Conservation (phyloP, 1,284 basidiomycete genomes). For the Ceratobasidium sp. region DNA sequence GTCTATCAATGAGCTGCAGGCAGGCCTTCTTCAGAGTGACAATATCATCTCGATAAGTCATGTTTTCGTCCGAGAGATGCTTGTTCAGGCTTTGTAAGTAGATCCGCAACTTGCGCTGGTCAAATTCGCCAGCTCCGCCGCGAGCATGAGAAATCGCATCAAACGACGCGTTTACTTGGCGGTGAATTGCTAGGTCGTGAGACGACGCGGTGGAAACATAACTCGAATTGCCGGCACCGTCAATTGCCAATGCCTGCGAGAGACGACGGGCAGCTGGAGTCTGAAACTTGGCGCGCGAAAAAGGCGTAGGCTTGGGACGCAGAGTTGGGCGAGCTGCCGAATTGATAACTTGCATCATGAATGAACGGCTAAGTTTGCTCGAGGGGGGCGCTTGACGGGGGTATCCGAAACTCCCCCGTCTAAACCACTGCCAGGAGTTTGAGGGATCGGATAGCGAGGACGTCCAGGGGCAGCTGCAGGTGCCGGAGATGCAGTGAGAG, state of each 20-base stretch:
- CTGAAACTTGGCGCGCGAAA: slow-evolving; percentile 18
- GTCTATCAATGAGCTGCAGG: slow-evolving; percentile 23
- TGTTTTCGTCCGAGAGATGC: slow-evolving; percentile 81
- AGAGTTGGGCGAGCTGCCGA: slow-evolving; percentile 22
- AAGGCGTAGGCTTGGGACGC: slow-evolving; percentile 28
- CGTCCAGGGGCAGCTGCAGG: slow-evolving; percentile 7
- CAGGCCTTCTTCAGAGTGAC: slow-evolving; percentile 21
- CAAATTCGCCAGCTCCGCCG: slow-evolving; percentile 69
- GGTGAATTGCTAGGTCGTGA: slow-evolving; percentile 80
- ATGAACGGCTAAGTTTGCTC: slow-evolving; percentile 31
- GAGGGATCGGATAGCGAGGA: slow-evolving; percentile 21
- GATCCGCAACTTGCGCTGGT: slow-evolving; percentile 78
- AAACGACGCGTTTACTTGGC: slow-evolving; percentile 81
- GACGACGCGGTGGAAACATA: slow-evolving; percentile 81
- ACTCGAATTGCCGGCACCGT: slow-evolving; percentile 22
- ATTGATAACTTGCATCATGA: slow-evolving; percentile 35
- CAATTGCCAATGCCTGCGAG: slow-evolving; percentile 2
- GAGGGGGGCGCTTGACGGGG: not conserved
- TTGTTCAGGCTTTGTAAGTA: slow-evolving; percentile 83
- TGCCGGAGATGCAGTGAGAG: slow-evolving; percentile 10
- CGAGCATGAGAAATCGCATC: slow-evolving; percentile 72
- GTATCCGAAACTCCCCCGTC: not conserved
- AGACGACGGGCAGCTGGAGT: slow-evolving; percentile 35
- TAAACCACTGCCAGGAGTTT: slow-evolving; percentile 25
- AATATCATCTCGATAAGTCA: slow-evolving; percentile 52